Evolutionary conservation across 1,284 basidiomycete species (phyloP), one percentile per base, ranked within the genome.

Genomic region (Puccinia hordei): DNA sequence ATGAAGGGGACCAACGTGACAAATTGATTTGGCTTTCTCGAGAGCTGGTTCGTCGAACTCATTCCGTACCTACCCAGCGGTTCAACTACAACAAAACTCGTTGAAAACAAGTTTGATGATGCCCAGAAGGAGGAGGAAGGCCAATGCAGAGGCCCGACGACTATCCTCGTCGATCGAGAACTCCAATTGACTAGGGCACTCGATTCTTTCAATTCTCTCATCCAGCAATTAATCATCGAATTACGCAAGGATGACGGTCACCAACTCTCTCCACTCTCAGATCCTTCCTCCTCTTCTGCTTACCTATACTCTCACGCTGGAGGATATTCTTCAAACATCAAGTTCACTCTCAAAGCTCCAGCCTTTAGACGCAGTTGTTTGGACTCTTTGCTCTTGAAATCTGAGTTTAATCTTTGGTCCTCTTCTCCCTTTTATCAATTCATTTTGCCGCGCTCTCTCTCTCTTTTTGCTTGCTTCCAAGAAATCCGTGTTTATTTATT

Each of bases 351-450:
- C 38, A 38, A 66, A n/a, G 63, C 63, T 27, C 22, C 63, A 1
- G 41, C 17, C 38, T 66, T 66, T 44, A 22, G 63, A 24, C 35
- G 63, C 19, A 10, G 19, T n/a, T 66, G 63, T 66, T 44, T 66
- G 24, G 63, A 66, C 41, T 22, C 38, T 12, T 30, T 72, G 17
- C 19, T 24, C 17, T 19, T 72, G 1, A 41, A 72, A 33, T 72
- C 53, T 13, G 27, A 51, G 27, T 72, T 72, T 33, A 72, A 72
- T 72, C 51, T n/a, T 30, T 51, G n/a, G n/a, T 72, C 33, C 46
- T 51, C 8, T 22, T 63, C 61, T 8, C 5, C 30, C 30, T 5
- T 41, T 30, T 41, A 41, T 6, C n/a, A n/a, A n/a, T n/a, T n/a
- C n/a, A n/a, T n/a, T n/a, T n/a, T n/a, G n/a, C n/a, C n/a, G n/a